These are phyloP conservation scores for Toxoplasma gondii DNA, from an alignment of 169 alveolate species.

Conservation along the genomic window DNA sequence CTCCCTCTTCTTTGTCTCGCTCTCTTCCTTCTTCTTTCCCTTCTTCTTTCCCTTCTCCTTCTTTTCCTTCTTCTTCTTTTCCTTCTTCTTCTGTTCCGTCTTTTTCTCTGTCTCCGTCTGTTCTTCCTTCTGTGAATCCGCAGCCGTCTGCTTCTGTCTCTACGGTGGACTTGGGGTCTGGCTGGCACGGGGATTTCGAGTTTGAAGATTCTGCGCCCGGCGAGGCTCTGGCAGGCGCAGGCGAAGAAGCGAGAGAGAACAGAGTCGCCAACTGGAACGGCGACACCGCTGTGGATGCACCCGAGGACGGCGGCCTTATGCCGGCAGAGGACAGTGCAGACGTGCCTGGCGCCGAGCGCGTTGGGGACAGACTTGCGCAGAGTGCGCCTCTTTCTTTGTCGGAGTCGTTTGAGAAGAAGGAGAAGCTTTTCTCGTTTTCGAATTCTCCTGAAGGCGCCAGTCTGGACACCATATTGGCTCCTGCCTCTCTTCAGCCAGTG, in stretches of 20 bases:
- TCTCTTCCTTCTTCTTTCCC: neutral
- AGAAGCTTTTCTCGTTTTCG: no score
- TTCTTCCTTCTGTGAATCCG: neutral
- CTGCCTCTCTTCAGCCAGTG: no score
- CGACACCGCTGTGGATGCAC: no score
- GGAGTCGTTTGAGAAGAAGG: neutral
- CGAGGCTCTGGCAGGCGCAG: neutral
- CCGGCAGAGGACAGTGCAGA: no score
- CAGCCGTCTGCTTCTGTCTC: no score
- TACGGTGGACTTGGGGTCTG: neutral
- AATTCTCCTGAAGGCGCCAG: no score
- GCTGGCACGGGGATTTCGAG: neutral
- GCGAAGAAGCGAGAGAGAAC: neutral
- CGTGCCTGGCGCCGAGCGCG: no score
- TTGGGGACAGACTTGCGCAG: no score
- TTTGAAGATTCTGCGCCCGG: neutral
- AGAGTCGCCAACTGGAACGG: no score
- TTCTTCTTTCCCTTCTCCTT: neutral
- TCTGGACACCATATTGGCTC: no score
- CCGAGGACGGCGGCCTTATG: no score
- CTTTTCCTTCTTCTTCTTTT: neutral
- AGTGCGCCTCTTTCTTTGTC: no score
- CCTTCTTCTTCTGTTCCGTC: neutral
- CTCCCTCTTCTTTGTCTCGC: neutral
- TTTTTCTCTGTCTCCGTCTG: neutral